phyloP scores from a whole-genome alignment of 73 alveolate genomes.

The Symbiodinium natans region DNA sequence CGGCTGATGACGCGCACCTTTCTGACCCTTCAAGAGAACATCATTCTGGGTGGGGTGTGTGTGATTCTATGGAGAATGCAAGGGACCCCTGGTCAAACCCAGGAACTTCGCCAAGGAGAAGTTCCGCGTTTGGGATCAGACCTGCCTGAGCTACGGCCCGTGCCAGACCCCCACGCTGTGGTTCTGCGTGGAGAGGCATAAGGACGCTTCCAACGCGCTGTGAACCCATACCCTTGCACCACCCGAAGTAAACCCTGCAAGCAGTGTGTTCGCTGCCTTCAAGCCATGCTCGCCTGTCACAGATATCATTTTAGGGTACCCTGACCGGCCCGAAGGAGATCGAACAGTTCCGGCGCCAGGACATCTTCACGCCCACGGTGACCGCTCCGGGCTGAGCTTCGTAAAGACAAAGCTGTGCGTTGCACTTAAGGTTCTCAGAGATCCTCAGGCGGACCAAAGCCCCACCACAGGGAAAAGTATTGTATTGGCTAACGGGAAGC shows the following conservation, averaged over 20 bases:
- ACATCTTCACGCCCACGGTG: slow-evolving; percentile 61
- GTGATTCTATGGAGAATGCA: background rate
- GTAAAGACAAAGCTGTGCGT: too few species aligned
- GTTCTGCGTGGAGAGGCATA: slow-evolving; percentile 94
- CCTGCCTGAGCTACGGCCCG: slow-evolving; percentile 99
- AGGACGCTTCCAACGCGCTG: slow-evolving; percentile 33
- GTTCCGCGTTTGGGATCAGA: slow-evolving; percentile 95
- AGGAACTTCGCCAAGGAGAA: slow-evolving; percentile 88
- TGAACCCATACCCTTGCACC: too few species aligned
- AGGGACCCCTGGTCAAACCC: background rate
- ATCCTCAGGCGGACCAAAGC: too few species aligned
- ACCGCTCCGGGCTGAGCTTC: background rate
- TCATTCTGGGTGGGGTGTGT: background rate
- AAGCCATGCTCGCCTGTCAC: too few species aligned
- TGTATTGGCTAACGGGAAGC: too few species aligned
- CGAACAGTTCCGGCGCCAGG: slow-evolving; percentile 97
- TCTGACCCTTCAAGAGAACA: background rate
- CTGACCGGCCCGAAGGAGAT: slow-evolving; percentile 97
- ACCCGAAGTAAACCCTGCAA: too few species aligned
- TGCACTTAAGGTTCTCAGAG: too few species aligned
- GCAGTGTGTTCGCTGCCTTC: too few species aligned
- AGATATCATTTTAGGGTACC: too few species aligned
- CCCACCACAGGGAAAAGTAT: too few species aligned
- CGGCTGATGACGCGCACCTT: slow-evolving; percentile 90
- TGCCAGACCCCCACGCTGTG: slow-evolving; percentile 99